phyloP scores from a whole-genome alignment of 2,329 filamentous ascomycete genomes.

The Trichoderma cornu-damae region DNA sequence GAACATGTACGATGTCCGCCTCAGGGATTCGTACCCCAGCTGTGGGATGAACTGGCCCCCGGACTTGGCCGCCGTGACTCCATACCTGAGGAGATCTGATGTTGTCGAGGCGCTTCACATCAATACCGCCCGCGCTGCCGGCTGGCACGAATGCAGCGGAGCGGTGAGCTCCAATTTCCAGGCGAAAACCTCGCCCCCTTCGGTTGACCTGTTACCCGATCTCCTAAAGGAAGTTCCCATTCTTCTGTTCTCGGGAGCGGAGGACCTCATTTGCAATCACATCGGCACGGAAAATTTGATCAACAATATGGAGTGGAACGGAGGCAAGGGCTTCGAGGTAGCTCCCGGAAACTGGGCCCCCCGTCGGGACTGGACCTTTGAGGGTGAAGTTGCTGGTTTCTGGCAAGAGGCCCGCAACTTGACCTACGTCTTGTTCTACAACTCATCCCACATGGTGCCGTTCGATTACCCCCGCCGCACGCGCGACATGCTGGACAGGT shows the following conservation, averaged over 20 bases:
- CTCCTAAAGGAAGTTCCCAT: slow-evolving; percentile 73
- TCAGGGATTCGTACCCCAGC: slow-evolving; percentile 71
- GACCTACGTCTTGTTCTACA: slow-evolving; percentile 93
- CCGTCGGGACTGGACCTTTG: slow-evolving; percentile 90
- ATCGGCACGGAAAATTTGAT: slow-evolving; percentile 89
- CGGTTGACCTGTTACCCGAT: slow-evolving; percentile 69
- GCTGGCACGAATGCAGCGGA: slow-evolving; percentile 88
- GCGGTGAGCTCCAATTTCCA: slow-evolving; percentile 69
- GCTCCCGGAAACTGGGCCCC: slow-evolving; percentile 85
- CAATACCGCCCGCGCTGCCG: slow-evolving; percentile 71
- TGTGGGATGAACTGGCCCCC: slow-evolving; percentile 99
- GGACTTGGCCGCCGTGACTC: slow-evolving; percentile 69
- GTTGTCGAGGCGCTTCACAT: slow-evolving; percentile 79
- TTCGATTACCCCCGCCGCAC: slow-evolving; percentile 84
- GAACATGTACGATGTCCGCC: slow-evolving; percentile 97
- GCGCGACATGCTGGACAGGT: slow-evolving; percentile 94
- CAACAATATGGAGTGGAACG: slow-evolving; percentile 85
- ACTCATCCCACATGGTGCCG: slow-evolving; percentile 96
- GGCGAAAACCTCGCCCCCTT: slow-evolving; percentile 64
- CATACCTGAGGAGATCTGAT: slow-evolving; percentile 78
- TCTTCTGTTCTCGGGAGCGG: slow-evolving; percentile 84
- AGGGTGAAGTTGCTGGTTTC: slow-evolving; percentile 79
- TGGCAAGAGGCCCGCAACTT: slow-evolving; percentile 94
- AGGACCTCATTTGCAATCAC: slow-evolving; percentile 97
- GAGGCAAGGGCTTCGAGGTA: slow-evolving; percentile 83